Evolutionary conservation across 768 basidiomycete genomes (phyloP).

Genomic region (Suillus occidentalis): DNA sequence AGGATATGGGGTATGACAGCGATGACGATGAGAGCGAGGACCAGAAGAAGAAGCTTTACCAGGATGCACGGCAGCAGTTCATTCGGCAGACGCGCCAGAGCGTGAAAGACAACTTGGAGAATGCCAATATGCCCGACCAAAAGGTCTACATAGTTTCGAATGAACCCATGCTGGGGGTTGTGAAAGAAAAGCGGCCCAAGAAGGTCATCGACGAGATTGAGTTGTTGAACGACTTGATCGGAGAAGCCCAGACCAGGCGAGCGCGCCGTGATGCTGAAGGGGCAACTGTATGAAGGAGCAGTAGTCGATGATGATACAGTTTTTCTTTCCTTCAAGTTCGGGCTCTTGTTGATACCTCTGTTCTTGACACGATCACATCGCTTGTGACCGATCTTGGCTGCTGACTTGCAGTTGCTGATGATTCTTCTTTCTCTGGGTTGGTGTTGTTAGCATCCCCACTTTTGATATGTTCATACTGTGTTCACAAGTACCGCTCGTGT

Average conservation of each 20-base stretch:
- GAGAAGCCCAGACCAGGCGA: slow-evolving; percentile 16
- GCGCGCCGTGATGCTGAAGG: not conserved
- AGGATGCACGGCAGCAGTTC: slow-evolving; percentile 27
- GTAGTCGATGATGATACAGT: not conserved
- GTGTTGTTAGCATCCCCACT: not conserved
- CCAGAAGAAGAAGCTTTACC: slow-evolving; percentile 20
- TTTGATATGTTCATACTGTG: not conserved
- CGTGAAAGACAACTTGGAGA: slow-evolving; percentile 24
- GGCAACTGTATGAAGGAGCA: not conserved
- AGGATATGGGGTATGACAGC: slow-evolving; percentile 29
- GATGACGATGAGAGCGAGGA: slow-evolving; percentile 17
- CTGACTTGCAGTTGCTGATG: not conserved
- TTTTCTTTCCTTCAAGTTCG: not conserved
- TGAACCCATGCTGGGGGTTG: slow-evolving; percentile 23
- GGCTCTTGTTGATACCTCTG: not conserved
- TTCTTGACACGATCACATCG: not conserved
- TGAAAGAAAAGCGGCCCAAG: slow-evolving; percentile 27
- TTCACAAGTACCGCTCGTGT: not conserved
- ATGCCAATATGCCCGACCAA: slow-evolving; percentile 28
- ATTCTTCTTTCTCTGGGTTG: not conserved
- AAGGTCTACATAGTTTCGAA: slow-evolving; percentile 32
- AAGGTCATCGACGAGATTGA: slow-evolving; percentile 30
- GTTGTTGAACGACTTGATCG: slow-evolving; percentile 23
- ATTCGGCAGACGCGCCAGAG: slow-evolving; percentile 27
- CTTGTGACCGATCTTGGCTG: not conserved